A percentile compares a stretch with the other conserved stretches of the same genome.
phyloP scores from a whole-genome alignment of 257 asterid genomes.

The Przewalskia tangutica region DNA sequence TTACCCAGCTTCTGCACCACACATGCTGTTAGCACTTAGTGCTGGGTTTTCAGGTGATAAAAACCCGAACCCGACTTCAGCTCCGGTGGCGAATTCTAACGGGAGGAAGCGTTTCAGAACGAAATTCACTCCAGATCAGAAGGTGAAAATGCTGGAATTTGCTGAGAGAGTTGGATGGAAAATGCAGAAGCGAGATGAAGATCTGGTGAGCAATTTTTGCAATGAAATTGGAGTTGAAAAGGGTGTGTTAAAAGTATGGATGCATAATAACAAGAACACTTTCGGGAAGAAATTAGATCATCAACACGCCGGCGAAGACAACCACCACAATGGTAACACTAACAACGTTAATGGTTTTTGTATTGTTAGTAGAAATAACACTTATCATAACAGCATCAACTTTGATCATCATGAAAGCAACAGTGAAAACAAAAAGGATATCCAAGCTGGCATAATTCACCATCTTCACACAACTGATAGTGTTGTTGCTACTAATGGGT shows the following conservation, averaged over 20 bases:
- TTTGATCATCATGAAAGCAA: constrained; percentile 23
- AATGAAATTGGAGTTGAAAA: constrained; percentile 48
- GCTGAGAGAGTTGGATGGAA: constrained; percentile 68
- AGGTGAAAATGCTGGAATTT: constrained; percentile 60
- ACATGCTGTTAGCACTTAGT: constrained; percentile 69
- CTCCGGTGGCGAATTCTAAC: constrained; percentile 10
- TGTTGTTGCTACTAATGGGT: constrained; percentile 45
- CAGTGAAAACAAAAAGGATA: constrained; percentile 17
- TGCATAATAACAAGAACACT: constrained; percentile 78
- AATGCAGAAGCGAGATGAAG: constrained; percentile 74
- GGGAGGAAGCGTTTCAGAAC: constrained; percentile 67
- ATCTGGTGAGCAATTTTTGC: constrained; percentile 42
- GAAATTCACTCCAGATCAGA: constrained; percentile 56
- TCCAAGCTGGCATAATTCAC: not conserved
- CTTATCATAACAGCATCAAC: not conserved
- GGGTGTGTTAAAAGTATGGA: constrained; percentile 82
- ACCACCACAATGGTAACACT: not conserved
- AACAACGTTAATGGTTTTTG: not conserved
- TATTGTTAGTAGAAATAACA: not conserved
- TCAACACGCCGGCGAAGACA: constrained; percentile 1
- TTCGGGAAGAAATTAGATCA: constrained; percentile 39
- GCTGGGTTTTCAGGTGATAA: constrained; percentile 35
- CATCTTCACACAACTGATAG: constrained; percentile 9
- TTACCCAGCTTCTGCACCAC: constrained; percentile 83
- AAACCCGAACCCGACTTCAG: constrained; percentile 17